Percentiles rank a stretch among this genome's conserved stretches.
These are phyloP conservation scores for Podospora pseudocomata DNA, from an alignment of 495 filamentous ascomycete species.

Conservation along the genomic window DNA sequence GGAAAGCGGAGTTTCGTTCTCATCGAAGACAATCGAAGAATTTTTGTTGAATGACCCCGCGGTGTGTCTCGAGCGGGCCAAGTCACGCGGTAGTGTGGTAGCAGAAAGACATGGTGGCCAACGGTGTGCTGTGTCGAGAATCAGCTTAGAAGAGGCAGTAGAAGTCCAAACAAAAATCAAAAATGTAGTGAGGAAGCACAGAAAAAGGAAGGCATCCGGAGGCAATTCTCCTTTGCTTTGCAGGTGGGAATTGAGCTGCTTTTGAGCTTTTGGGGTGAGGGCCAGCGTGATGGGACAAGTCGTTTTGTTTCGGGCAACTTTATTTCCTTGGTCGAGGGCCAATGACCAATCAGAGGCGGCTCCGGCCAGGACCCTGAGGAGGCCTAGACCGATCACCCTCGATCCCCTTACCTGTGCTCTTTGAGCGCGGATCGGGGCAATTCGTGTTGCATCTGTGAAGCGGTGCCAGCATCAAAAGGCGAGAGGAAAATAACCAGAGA, in stretches of 20 bases:
- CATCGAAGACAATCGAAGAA: slow-evolving; percentile 11
- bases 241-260: neutral
- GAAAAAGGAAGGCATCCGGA: neutral
- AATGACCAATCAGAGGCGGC: slow-evolving; percentile 11
- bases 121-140: neutral
- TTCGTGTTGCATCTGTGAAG: slow-evolving; percentile 30
- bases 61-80: slow-evolving; percentile 4
- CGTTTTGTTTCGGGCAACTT: neutral
- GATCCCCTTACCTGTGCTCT: slow-evolving; percentile 14
- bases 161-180: neutral
- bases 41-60: slow-evolving; percentile 3
- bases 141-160: neutral
- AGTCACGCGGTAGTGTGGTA: neutral
- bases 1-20: slow-evolving; percentile 1
- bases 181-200: neutral
- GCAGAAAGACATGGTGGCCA: neutral
- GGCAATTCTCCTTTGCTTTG: neutral
- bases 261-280: neutral
- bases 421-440: slow-evolving; percentile 23
- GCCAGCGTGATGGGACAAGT: neutral
- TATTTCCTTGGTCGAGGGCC: neutral
- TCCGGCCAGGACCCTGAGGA: slow-evolving; percentile 23
- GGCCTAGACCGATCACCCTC: slow-evolving; percentile 21
- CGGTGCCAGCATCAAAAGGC: neutral
- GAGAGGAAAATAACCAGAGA: neutral